Conservation (phyloP, 2,329 filamentous ascomycete species). For the Sporothrix pallida region DNA sequence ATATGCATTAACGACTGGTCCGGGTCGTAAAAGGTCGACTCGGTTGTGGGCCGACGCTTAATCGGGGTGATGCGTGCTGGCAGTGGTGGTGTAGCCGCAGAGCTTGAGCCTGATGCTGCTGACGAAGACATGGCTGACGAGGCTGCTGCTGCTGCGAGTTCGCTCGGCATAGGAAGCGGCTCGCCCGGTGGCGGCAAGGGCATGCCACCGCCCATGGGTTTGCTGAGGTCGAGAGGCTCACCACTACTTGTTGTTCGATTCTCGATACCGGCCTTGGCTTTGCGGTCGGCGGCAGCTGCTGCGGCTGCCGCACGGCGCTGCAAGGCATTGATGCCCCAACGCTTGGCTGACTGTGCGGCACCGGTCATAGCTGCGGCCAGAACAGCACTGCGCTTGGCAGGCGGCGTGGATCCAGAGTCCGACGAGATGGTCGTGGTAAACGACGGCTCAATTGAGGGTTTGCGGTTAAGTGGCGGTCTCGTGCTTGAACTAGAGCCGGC, state of each 20-base stretch:
- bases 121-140: not conserved
- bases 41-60: constrained; percentile 22
- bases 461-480: not conserved
- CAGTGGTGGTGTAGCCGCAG: not conserved
- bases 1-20: constrained; percentile 18
- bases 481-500: not conserved
- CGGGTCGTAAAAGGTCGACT: not conserved
- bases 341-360: constrained; percentile 60
- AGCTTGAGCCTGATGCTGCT: not conserved
- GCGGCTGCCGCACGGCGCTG: constrained; percentile 45
- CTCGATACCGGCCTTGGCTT: constrained; percentile 6
- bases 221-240: constrained; percentile 53
- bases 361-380: constrained; percentile 59
- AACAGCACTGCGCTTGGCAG: constrained; percentile 53
- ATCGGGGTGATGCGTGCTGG: constrained; percentile 25
- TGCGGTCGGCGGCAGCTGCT: constrained; percentile 31
- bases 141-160: constrained; percentile 17
- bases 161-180: constrained; percentile 71
- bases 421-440: constrained; percentile 40
- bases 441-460: not conserved
- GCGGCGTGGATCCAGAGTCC: constrained; percentile 38
- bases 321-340: constrained; percentile 65
- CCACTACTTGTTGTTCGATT: constrained; percentile 27
- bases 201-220: constrained; percentile 82
- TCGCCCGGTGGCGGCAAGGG: constrained; percentile 81